Conservation (phyloP, 2,329 filamentous ascomycete species). For the Alternaria incomplexa region DNA sequence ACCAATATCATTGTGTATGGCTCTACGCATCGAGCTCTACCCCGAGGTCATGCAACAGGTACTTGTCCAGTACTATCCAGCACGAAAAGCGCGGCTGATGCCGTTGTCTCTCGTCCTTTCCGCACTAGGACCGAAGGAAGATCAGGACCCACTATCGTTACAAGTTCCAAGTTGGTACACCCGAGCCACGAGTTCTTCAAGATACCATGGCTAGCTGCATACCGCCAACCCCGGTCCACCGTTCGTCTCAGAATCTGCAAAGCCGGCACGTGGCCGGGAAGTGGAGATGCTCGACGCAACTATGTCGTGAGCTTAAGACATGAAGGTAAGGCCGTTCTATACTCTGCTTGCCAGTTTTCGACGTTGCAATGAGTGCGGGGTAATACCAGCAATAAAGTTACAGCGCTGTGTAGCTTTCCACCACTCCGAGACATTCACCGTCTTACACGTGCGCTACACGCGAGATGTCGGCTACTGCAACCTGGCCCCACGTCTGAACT, state of each 20-base stretch:
- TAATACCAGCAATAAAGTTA: not conserved
- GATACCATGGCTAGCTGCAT: not conserved
- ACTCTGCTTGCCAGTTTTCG: conserved; percentile 14
- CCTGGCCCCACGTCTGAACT: not conserved
- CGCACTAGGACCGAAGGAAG: not conserved
- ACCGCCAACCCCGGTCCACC: not conserved
- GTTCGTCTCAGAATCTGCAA: conserved; percentile 13
- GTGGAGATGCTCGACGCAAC: not conserved
- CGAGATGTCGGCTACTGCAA: not conserved
- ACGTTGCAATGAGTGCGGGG: not conserved
- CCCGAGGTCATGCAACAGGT: not conserved
- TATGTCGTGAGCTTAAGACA: not conserved
- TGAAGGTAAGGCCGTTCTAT: conserved; percentile 2
- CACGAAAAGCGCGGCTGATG: not conserved
- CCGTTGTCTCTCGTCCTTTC: not conserved
- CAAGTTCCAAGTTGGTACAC: conserved; percentile 3
- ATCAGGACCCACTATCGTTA: not conserved
- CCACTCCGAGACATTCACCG: not conserved
- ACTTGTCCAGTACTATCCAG: not conserved
- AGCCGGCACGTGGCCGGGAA: not conserved
- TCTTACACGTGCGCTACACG: not conserved
- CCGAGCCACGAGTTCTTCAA: conserved; percentile 1
- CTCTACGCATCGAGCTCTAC: not conserved
- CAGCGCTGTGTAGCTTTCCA: not conserved
- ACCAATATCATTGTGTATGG: not conserved